phyloP scores from a whole-genome alignment of 2,329 filamentous ascomycete genomes.

The Alternaria sp. region DNA sequence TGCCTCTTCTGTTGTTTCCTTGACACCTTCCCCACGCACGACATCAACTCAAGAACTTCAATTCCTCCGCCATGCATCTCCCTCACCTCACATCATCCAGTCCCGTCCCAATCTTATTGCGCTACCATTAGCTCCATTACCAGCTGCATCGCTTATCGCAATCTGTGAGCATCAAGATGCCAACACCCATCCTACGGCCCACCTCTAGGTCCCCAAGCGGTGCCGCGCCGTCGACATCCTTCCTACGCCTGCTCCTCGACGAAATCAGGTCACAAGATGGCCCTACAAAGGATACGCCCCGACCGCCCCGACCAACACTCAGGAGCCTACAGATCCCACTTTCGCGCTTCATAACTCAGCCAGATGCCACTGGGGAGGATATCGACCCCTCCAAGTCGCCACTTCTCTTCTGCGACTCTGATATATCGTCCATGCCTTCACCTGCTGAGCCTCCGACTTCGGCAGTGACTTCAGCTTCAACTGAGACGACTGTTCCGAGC shows the following conservation, averaged over 20 bases:
- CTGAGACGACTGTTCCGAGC: slow-evolving; percentile 1
- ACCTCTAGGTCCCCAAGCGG: slow-evolving; percentile 5
- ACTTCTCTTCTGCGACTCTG: slow-evolving; percentile 24
- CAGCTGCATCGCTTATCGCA: slow-evolving; percentile 26
- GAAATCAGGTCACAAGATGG: slow-evolving; percentile 24
- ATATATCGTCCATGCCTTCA: slow-evolving; percentile 20
- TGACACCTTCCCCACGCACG: not conserved
- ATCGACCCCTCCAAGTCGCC: slow-evolving; percentile 8
- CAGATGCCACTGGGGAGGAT: not conserved
- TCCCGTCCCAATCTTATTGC: not conserved
- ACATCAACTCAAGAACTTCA: not conserved
- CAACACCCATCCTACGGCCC: slow-evolving; percentile 25
- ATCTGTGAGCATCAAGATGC: slow-evolving; percentile 31
- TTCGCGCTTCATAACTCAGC: not conserved
- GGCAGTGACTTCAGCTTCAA: slow-evolving; percentile 13
- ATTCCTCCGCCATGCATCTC: not conserved
- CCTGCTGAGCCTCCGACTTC: slow-evolving; percentile 23
- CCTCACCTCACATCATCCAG: slow-evolving; percentile 6
- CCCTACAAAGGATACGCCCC: not conserved
- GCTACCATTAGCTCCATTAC: slow-evolving; percentile 22
- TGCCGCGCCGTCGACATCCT: slow-evolving; percentile 20
- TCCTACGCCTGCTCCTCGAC: slow-evolving; percentile 35
- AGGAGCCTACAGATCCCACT: slow-evolving; percentile 5
- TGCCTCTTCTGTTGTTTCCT: not conserved
- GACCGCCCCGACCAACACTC: not conserved